phyloP scores from a whole-genome alignment of 2,329 filamentous ascomycete genomes.

The Dothidotthia symphoricarpi region DNA sequence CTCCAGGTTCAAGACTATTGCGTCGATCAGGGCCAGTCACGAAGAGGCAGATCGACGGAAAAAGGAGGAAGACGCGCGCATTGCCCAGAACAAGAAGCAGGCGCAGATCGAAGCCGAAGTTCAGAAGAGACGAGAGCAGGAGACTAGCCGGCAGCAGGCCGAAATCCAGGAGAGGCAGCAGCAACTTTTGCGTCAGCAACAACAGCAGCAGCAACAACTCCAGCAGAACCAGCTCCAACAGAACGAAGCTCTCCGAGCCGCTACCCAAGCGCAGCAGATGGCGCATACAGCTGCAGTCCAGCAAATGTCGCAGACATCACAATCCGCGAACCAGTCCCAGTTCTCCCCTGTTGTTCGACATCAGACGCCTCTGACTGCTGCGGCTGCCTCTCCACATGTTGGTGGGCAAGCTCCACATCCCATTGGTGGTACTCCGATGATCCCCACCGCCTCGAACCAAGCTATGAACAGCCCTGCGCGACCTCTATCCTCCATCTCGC shows the following conservation, averaged over 20 bases:
- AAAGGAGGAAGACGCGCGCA: conserved; percentile 51
- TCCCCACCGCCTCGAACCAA: conserved; percentile 38
- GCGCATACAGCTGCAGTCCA: conserved; percentile 11
- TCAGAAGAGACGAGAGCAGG: conserved; percentile 37
- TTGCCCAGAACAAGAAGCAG: conserved; percentile 42
- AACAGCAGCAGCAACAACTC: conserved; percentile 37
- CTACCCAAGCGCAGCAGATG: conserved; percentile 32
- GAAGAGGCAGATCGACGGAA: conserved; percentile 63
- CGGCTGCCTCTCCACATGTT: conserved; percentile 45
- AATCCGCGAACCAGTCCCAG: conserved; percentile 57
- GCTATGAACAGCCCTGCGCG: conserved; percentile 40
- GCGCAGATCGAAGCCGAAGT: conserved; percentile 36
- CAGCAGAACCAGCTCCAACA: conserved; percentile 35
- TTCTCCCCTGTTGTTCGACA: conserved; percentile 60
- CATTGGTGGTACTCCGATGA: conserved; percentile 49
- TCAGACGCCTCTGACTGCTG: conserved; percentile 46
- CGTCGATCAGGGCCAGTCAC: conserved; percentile 75
- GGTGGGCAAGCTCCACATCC: conserved; percentile 34
- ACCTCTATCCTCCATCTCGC: conserved; percentile 41
- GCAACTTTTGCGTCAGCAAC: conserved; percentile 50
- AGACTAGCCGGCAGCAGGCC: conserved; percentile 31
- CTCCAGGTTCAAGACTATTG: conserved; percentile 87
- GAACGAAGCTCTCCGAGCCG: conserved; percentile 41
- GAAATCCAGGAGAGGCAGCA: conserved; percentile 48
- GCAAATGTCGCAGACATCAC: conserved; percentile 45